These are phyloP conservation scores for Ophiognomonia clavigignenti-juglandacearum DNA, from an alignment of 2,329 filamentous ascomycete species.

Conservation along the genomic window DNA sequence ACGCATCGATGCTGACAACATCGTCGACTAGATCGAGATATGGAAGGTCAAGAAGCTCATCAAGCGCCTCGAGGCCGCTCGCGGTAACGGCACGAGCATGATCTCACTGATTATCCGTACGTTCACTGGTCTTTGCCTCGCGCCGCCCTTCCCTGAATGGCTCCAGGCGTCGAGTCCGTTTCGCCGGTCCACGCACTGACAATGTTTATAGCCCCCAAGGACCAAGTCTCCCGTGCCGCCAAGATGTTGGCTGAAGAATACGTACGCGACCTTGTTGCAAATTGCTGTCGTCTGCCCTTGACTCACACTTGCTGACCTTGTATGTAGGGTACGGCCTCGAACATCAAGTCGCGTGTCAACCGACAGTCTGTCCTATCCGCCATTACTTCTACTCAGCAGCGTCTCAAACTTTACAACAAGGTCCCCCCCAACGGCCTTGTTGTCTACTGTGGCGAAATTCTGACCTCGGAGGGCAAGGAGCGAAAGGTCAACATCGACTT, in stretches of 20 bases:
- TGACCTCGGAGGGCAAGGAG: slow-evolving; percentile 97
- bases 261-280: slow-evolving; percentile 60
- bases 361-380: slow-evolving; percentile 95
- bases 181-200: too few relatives aligned
- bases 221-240: slow-evolving; percentile 89
- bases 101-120: slow-evolving; percentile 98
- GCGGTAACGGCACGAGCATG: slow-evolving; percentile 99
- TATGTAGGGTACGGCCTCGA: slow-evolving; percentile 90
- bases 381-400: slow-evolving; percentile 98
- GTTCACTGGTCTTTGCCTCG: slow-evolving; percentile 29
- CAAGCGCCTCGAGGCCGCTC: slow-evolving; percentile 93
- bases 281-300: slow-evolving; percentile 15
- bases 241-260: slow-evolving; percentile 99
- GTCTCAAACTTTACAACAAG: slow-evolving; percentile 98
- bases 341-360: slow-evolving; percentile 99
- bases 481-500: slow-evolving; percentile 99
- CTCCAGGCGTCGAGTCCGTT: slow-evolving; percentile 22
- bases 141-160: slow-evolving; percentile 8
- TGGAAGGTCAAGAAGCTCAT: slow-evolving; percentile 99
- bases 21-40: slow-evolving; percentile 61
- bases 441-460: slow-evolving; percentile 99
- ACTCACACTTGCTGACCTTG: neutral
- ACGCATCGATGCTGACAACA: slow-evolving; percentile 21
- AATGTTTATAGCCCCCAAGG: slow-evolving; percentile 86
- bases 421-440: slow-evolving; percentile 96